Evolutionary conservation across 495 filamentous ascomycete species (phyloP).

Genomic region (Massariosphaeria phaeospora): DNA sequence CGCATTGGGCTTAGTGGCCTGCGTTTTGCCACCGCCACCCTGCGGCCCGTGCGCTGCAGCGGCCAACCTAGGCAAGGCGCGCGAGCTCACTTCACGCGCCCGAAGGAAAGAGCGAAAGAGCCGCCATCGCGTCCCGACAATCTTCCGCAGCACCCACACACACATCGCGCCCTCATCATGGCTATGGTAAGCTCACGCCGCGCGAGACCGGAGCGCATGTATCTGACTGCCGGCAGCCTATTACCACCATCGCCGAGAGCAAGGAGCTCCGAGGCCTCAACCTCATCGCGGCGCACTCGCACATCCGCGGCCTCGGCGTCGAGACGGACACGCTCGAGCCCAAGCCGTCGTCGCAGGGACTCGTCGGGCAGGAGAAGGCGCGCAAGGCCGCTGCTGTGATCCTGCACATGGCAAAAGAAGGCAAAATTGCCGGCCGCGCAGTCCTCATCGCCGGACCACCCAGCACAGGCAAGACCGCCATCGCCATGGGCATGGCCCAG

Average conservation of each 20-base stretch:
- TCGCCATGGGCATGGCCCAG: slow-evolving; percentile 98
- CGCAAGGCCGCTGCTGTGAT: slow-evolving; percentile 94
- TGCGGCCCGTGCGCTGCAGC: too few relatives aligned
- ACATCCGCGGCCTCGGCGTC: slow-evolving; percentile 92
- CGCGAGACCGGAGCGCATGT: slow-evolving; percentile 27
- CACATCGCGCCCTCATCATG: slow-evolving; percentile 11
- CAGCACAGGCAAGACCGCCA: slow-evolving; percentile 96
- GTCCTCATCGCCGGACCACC: slow-evolving; percentile 94
- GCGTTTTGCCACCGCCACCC: too few relatives aligned
- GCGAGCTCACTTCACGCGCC: too few relatives aligned
- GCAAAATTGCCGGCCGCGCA: slow-evolving; percentile 94
- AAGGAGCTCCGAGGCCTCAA: slow-evolving; percentile 92
- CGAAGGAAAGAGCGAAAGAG: too few relatives aligned
- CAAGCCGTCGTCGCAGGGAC: slow-evolving; percentile 79
- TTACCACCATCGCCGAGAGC: slow-evolving; percentile 87
- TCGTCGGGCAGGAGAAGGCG: slow-evolving; percentile 94
- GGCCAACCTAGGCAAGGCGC: too few relatives aligned
- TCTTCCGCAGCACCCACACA: too few relatives aligned
- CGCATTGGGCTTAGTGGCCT: too few relatives aligned
- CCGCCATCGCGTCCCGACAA: too few relatives aligned
- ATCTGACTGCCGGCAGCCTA: slow-evolving; percentile 56
- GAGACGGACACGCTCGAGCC: slow-evolving; percentile 88
- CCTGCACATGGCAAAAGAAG: slow-evolving; percentile 95
- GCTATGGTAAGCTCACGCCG: slow-evolving; percentile 15
- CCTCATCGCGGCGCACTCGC: slow-evolving; percentile 96